Evolutionary conservation across 169 alveolate genomes (phyloP).

Genomic region (Plasmodium blacklocki): DNA sequence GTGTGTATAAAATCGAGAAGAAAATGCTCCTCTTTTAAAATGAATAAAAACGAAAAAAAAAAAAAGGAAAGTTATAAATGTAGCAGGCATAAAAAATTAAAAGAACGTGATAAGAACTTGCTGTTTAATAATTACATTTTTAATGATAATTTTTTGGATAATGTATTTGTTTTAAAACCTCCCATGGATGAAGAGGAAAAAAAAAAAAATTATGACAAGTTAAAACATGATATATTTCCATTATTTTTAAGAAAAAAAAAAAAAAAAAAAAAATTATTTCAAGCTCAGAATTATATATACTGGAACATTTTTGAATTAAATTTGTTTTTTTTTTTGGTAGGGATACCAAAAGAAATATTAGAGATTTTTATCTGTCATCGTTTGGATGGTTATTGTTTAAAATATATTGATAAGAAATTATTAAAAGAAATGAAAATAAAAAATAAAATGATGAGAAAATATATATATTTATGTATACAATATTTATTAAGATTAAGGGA

Average conservation of each 20-base stretch:
- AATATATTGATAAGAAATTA: conserved; percentile 74
- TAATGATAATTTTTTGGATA: too few species aligned
- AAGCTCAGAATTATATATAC: conserved; percentile 78
- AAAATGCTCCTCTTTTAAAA: background rate
- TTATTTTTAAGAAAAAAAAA: conserved; percentile 27
- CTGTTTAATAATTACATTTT: too few species aligned
- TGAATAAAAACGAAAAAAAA: background rate
- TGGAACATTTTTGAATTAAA: conserved; percentile 80
- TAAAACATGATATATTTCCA: conserved; percentile 15
- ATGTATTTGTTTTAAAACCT: too few species aligned
- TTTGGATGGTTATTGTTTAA: conserved; percentile 79
- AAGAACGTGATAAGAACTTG: background rate
- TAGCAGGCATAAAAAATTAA: background rate
- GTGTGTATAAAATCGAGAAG: too few species aligned
- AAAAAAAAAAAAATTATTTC: conserved; percentile 14
- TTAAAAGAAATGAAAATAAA: conserved; percentile 77
- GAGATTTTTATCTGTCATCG: conserved; percentile 75
- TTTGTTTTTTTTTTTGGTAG: conserved; percentile 77
- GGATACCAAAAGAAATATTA: conserved; percentile 75
- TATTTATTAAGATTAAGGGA: conserved; percentile 78
- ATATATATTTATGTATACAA: conserved; percentile 64
- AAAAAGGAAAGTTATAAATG: background rate
- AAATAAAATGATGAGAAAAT: conserved; percentile 65
- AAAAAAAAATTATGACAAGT: too few species aligned
- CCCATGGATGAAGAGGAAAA: too few species aligned